A percentile compares a stretch with the other conserved stretches of the same genome.
Conservation (phyloP, 768 basidiomycete species). For the Jaapia argillacea region DNA sequence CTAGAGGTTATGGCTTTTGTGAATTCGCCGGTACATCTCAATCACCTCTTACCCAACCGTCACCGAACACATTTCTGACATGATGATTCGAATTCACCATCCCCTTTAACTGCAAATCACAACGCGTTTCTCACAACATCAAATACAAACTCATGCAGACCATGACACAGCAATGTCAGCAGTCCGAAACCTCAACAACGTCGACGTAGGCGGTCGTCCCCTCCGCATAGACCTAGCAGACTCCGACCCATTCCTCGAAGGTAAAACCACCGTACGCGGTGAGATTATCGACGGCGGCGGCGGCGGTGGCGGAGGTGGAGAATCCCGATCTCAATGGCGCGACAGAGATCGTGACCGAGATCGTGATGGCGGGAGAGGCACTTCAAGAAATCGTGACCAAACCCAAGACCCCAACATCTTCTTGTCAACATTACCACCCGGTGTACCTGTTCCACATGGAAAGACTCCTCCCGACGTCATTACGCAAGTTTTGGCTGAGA, state of each 20-base stretch:
- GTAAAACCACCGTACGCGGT: constrained; percentile 80
- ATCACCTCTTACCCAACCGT: too few species aligned
- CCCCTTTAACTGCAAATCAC: neutral
- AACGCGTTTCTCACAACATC: neutral
- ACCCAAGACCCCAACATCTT: constrained; percentile 40
- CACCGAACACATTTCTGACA: neutral
- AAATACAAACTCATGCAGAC: constrained; percentile 37
- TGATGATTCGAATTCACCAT: neutral
- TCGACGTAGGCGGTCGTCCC: constrained; percentile 85
- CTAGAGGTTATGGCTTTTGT: constrained; percentile 89
- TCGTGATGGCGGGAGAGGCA: constrained; percentile 8
- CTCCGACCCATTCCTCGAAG: constrained; percentile 86
- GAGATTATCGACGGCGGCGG: constrained; percentile 67
- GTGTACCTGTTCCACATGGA: constrained; percentile 65
- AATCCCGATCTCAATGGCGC: constrained; percentile 44
- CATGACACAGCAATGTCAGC: constrained; percentile 94
- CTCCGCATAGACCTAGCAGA: constrained; percentile 92
- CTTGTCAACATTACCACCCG: constrained; percentile 61
- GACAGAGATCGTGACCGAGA: constrained; percentile 32
- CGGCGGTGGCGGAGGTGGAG: too few species aligned
- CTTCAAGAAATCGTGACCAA: constrained; percentile 21
- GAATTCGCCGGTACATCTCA: constrained; percentile 76
- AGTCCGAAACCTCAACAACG: constrained; percentile 90
- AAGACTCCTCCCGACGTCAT: constrained; percentile 72
- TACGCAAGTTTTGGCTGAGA: constrained; percentile 73